Evolutionary conservation across 2,329 filamentous ascomycete genomes (phyloP), one percentile per base, ranked within the genome.

Genomic region (Sporothrix brunneoviolacea): DNA sequence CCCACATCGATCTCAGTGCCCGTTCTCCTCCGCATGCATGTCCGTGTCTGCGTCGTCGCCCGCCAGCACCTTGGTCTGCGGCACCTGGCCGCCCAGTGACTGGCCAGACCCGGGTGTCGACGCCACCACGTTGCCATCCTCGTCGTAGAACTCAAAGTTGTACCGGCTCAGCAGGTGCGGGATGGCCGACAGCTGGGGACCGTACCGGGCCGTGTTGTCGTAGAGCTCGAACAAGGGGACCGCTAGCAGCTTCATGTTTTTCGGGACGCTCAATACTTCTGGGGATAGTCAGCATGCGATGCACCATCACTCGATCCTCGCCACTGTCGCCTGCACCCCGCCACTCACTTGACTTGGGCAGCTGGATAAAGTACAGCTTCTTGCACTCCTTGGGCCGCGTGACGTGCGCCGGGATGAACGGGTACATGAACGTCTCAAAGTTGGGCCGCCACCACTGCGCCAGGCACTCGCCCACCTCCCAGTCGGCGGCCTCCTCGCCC

Each of bases 381-480:
- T 98, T 98, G 74, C 91, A 95, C 73, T 98, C 93, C 74, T 98
- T 98, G 8, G 93, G 93, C 47, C 93, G 78, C 16, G 91, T 96
- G 55, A 96, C 89, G 70, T 98, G 93, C 16, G 91, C 89, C 8
- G 93, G 93, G 51, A 97, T 85, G 69, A 96, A 98, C 1, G 93
- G 93, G 67, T 98, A 98, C 90, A 98, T 96, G 76, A 97, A 97
- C 2, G 93, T 97, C 75, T 98, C 93, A 66, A 97, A 96, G 74
- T 97, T 98, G 48, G 93, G 93, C 52, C 93, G 79, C 90, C 91
- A 98, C 93, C 93, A 98, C 71, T 96, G 91, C 48, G 93, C 91
- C 51, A 98, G 77, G 43, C 91, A 95, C 66, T 97, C 93, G 60
- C 88, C 89, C 59, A 98, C 83, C 66, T 94, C 80, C 93, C 93